phyloP scores from a whole-genome alignment of 2,329 filamentous ascomycete species.

The Coniochaeta sp. region DNA sequence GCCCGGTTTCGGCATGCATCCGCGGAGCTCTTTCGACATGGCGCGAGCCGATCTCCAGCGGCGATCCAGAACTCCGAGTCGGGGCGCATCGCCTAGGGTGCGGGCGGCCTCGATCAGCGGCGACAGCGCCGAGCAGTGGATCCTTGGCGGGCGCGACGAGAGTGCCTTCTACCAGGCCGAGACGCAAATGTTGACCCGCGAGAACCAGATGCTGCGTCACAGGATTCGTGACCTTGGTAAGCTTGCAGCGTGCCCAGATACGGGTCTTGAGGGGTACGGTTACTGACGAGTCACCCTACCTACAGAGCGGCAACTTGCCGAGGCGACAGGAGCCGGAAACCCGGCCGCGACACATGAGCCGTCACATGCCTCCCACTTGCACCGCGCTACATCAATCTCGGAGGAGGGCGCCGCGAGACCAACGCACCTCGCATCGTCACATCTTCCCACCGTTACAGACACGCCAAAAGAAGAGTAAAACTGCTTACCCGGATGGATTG shows the following conservation, averaged over 20 bases:
- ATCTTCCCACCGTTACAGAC: constrained; percentile 4
- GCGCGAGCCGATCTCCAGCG: constrained; percentile 48
- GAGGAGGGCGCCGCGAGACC: constrained; percentile 26
- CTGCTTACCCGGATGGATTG: not conserved
- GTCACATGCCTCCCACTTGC: constrained; percentile 39
- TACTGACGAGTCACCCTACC: constrained; percentile 10
- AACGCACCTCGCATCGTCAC: constrained; percentile 8
- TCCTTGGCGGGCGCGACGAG: constrained; percentile 62
- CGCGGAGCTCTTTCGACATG: constrained; percentile 53
- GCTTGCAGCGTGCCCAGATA: constrained; percentile 11
- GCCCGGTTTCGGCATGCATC: constrained; percentile 35
- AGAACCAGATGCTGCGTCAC: constrained; percentile 77
- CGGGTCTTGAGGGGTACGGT: not conserved
- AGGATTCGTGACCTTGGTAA: constrained; percentile 67
- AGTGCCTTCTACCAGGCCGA: constrained; percentile 76
- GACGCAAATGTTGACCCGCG: constrained; percentile 67
- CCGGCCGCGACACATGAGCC: constrained; percentile 34
- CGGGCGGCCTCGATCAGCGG: constrained; percentile 50
- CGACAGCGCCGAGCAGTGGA: constrained; percentile 51
- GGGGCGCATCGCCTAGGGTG: constrained; percentile 48
- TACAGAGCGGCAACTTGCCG: constrained; percentile 44
- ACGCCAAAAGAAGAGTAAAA: constrained; percentile 3
- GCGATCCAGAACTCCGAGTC: constrained; percentile 52
- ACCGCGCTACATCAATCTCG: constrained; percentile 35
- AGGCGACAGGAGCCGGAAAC: constrained; percentile 24